Base-by-base conservation (phyloP, 179 eudicot species). In the Spinacia oleracea region DNA sequence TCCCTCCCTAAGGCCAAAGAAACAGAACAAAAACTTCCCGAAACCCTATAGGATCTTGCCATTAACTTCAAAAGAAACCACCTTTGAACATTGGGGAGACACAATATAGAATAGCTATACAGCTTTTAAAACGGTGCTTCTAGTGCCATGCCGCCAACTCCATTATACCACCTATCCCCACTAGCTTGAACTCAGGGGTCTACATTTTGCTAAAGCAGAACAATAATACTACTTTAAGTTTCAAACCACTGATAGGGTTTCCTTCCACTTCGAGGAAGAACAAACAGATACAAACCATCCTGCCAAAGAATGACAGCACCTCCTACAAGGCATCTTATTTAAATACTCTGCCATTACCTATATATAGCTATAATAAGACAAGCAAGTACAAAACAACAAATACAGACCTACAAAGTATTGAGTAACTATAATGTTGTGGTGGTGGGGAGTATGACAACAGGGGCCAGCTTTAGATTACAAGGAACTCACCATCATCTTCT, bases 401-500 rank as follows among this genome's bases (percentile, higher is more conserved):
- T 23, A 29, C 1, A 70, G 23, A 70, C 45, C 34, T 42, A n/a
- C 27, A 38, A 68, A 16, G 15, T 9, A 21, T 70, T 5, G 14
- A 23, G 23, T 16, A 9, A 35, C 25, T 56, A 10, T 40, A 20
- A 66, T 68, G 12, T 70, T 20, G 60, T 21, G 20, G 38, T n/a
- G n/a, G n/a, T n/a, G 29, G 34, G 34, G 5, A 10, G 25, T 7
- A 31, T 35, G 32, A 20, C 9, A 34, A 45, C 23, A n/a, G 21
- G 35, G 25, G 23, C 62, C 38, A 72, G 0, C 5, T 35, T 25
- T 20, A 25, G 9, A 66, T 72, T 20, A 63, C 42, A 32, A 50
- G 53, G 80, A 55, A 79, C 97, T 80, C 88, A 94, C 98, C 97
- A 88, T 66, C 92, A 86, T 91, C 77, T 84, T 91, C 84, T 91